Evolutionary conservation across 495 filamentous ascomycete genomes (phyloP).

Genomic region (Emericellopsis terricola): DNA sequence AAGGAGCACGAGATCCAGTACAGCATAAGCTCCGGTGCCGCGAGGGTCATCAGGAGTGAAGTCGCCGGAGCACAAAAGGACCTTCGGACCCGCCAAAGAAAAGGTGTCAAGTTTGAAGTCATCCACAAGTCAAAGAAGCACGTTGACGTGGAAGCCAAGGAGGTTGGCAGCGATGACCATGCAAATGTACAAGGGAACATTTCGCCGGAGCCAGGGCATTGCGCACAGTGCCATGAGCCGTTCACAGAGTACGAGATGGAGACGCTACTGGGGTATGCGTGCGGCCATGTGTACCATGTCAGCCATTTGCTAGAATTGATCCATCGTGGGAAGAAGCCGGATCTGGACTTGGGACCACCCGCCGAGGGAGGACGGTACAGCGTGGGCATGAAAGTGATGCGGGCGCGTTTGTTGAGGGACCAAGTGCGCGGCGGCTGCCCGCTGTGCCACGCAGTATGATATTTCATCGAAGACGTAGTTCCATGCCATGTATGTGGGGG

Average conservation of each 20-base stretch:
- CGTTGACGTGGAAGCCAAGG: conserved; percentile 19
- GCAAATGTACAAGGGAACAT: not conserved
- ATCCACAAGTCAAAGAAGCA: conserved; percentile 21
- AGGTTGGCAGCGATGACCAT: conserved; percentile 4
- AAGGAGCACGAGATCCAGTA: conserved; percentile 87
- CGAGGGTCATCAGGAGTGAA: conserved; percentile 69
- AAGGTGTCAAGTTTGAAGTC: conserved; percentile 80
- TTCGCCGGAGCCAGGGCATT: conserved; percentile 29
- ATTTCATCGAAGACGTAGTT: too few relatives aligned
- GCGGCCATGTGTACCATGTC: conserved; percentile 82
- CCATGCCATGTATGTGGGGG: too few relatives aligned
- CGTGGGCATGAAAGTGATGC: conserved; percentile 76
- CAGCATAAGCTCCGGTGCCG: conserved; percentile 78
- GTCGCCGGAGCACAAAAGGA: conserved; percentile 67
- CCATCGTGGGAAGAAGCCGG: conserved; percentile 17
- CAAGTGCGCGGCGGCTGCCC: conserved; percentile 53
- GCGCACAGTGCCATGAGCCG: conserved; percentile 43
- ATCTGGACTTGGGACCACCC: conserved; percentile 5
- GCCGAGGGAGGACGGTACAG: conserved; percentile 31
- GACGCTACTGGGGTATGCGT: conserved; percentile 78
- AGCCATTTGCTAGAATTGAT: conserved; percentile 47
- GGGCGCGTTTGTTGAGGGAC: conserved; percentile 61
- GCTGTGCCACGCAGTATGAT: conserved; percentile 30
- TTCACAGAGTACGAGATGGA: conserved; percentile 47
- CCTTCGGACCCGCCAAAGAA: conserved; percentile 55